A percentile compares a stretch with the other conserved stretches of the same genome.
Evolutionary conservation across 768 basidiomycete genomes (phyloP).

Genomic region (Leucocoprinus birnbaumii): DNA sequence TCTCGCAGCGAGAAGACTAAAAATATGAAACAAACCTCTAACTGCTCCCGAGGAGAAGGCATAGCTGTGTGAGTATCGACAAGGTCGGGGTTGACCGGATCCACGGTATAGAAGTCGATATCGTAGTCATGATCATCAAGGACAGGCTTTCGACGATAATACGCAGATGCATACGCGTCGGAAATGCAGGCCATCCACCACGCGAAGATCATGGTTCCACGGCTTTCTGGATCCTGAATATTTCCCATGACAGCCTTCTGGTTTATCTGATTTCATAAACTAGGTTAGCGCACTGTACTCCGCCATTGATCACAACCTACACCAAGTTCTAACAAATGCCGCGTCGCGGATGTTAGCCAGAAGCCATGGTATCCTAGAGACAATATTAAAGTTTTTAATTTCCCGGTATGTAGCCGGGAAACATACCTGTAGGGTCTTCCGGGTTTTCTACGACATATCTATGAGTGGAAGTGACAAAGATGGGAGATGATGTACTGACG

Average conservation of each 20-base stretch:
- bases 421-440: slow-evolving; percentile 65
- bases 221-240: slow-evolving; percentile 71
- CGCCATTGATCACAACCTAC: slow-evolving; percentile 32
- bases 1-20: slow-evolving; percentile 4
- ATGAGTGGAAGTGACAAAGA: slow-evolving; percentile 10
- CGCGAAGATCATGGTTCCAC: slow-evolving; percentile 85
- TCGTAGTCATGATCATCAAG: slow-evolving; percentile 90
- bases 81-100: slow-evolving; percentile 50
- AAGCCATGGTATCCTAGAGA: slow-evolving; percentile 76
- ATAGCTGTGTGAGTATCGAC: slow-evolving; percentile 41
- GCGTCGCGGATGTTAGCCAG: slow-evolving; percentile 77
- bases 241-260: slow-evolving; percentile 75
- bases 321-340: slow-evolving; percentile 75
- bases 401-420: slow-evolving; percentile 11
- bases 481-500: slow-evolving; percentile 53
- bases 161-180: slow-evolving; percentile 81
- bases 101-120: slow-evolving; percentile 82
- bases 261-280: slow-evolving; percentile 55
- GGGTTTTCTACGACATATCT: slow-evolving; percentile 54
- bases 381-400: slow-evolving; percentile 11
- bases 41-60: slow-evolving; percentile 73
- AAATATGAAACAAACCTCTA: slow-evolving; percentile 52
- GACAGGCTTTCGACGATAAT: slow-evolving; percentile 82
- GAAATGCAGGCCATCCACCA: slow-evolving; percentile 92
- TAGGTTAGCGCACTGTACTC: neutral